phyloP scores from a whole-genome alignment of 1,139 yeast genomes.

The Wickerhamiella pararugosa region DNA sequence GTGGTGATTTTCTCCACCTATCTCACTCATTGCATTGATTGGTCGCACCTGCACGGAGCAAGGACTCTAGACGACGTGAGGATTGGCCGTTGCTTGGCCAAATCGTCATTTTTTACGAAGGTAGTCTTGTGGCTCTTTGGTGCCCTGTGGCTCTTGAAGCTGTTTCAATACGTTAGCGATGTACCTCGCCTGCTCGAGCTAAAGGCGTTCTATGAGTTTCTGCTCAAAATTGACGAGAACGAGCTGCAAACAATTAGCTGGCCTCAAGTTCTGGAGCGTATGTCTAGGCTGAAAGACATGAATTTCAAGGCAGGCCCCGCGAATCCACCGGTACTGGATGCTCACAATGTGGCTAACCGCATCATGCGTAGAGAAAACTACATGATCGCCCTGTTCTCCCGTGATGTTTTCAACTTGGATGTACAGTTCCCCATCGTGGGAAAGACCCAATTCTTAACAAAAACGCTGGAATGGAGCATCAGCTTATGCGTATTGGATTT shows the following conservation, averaged over 20 bases:
- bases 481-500: constrained; percentile 78
- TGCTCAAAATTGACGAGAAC: constrained; percentile 56
- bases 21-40: constrained; percentile 73
- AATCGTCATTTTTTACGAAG: constrained; percentile 35
- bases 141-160: constrained; percentile 39
- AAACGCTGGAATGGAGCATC: constrained; percentile 87
- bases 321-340: constrained; percentile 40
- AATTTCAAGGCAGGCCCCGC: constrained; percentile 49
- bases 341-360: constrained; percentile 89
- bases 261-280: constrained; percentile 71
- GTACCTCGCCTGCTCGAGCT: constrained; percentile 45
- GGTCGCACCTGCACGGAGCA: constrained; percentile 31
- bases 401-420: constrained; percentile 53
- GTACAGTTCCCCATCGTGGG: constrained; percentile 35
- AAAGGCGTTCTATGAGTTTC: constrained; percentile 46
- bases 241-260: constrained; percentile 90
- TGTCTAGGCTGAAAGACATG: constrained; percentile 61
- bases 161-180: constrained; percentile 39
- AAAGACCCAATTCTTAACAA: constrained; percentile 35
- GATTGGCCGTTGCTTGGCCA: constrained; percentile 45
- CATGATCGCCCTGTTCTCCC: constrained; percentile 76
- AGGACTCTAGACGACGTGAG: constrained; percentile 34
- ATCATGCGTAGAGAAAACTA: constrained; percentile 93
- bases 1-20: constrained; percentile 66
- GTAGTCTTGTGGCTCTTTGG: constrained; percentile 48